Evolutionary conservation across 2,329 filamentous ascomycete species (phyloP).

Genomic region (Alternaria sp.): DNA sequence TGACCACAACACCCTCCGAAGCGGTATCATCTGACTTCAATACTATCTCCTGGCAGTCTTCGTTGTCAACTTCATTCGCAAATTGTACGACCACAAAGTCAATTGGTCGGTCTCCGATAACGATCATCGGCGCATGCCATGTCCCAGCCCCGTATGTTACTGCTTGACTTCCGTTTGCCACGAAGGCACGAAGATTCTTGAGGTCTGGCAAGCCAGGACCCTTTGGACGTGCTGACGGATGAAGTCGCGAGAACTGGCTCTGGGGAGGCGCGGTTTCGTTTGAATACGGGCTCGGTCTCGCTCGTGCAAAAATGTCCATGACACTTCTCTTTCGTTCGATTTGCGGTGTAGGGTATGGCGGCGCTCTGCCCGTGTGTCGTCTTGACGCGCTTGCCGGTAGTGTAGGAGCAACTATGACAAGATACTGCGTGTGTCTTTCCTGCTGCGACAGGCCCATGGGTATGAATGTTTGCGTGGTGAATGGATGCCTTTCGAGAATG

Average conservation of each 20-base stretch:
- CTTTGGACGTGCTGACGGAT: slow-evolving; percentile 52
- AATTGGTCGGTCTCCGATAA: slow-evolving; percentile 73
- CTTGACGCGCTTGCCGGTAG: slow-evolving; percentile 59
- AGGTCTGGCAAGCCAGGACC: slow-evolving; percentile 75
- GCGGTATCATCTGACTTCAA: slow-evolving; percentile 45
- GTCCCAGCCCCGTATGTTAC: slow-evolving; percentile 92
- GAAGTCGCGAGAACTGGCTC: slow-evolving; percentile 38
- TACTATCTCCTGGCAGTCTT: slow-evolving; percentile 87
- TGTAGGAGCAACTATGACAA: slow-evolving; percentile 89
- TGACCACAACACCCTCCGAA: slow-evolving; percentile 48
- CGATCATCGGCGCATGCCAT: slow-evolving; percentile 97
- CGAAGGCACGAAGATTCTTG: slow-evolving; percentile 73
- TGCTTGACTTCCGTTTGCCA: slow-evolving; percentile 79
- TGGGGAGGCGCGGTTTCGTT: slow-evolving; percentile 57
- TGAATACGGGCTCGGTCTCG: slow-evolving; percentile 59
- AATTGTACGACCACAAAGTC: slow-evolving; percentile 89
- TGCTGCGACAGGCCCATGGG: slow-evolving; percentile 69
- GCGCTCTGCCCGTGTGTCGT: slow-evolving; percentile 41
- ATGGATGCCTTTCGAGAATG: slow-evolving; percentile 90
- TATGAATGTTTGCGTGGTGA: slow-evolving; percentile 91
- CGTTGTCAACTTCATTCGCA: slow-evolving; percentile 78
- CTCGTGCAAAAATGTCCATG: slow-evolving; percentile 54
- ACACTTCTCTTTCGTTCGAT: slow-evolving; percentile 39
- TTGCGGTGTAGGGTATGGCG: slow-evolving; percentile 55
- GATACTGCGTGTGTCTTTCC: slow-evolving; percentile 65